Evolutionary conservation across 441 rosid species (phyloP), one percentile per base, ranked within the genome.

Genomic region (Mallotus japonicus): DNA sequence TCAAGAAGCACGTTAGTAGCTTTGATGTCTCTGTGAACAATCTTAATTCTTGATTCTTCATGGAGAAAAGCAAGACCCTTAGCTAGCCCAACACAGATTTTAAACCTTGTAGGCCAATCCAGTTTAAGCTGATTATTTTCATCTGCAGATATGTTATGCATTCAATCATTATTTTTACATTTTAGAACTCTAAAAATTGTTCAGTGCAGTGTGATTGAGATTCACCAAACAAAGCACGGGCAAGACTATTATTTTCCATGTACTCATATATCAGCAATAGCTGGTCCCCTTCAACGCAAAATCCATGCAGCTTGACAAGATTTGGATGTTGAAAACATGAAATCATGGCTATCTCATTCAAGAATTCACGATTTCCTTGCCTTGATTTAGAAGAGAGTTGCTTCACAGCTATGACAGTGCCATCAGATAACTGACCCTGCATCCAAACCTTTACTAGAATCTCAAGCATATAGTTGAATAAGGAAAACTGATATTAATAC

Each of bases 1-100:
- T 93, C 98, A 57, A 93, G 96, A 62, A 92, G 81, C 76, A 90
- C 92, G 76, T 93, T 92, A 1, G 95, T 87, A 2, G 93, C 89
- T 76, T 93, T 94, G 28, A 90, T 92, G 83, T 94, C 97, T 73
- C 97, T 84, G 60, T 92, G 95, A 73, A 92, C 88, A 19, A 91
- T 93, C 79, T 86, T 87, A 24, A 92, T 72, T 64, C 86, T 79
- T 2, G 92, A 90, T 79, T 88, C 97, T 74, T 92, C 96, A 61
- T 92, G 96, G 73, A 92, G 89, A 72, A 85, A 90, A 57, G 87
- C 86, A 24, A 92, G 85, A 34, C 97, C 97, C 73, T 66, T 89
- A 0, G 95, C 95, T 34, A 92, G 80, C 14, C 87, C 90, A 24
- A 87, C 6, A 72, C 93, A 88, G 74, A 92, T 86, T 72, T 80